Base-by-base conservation (phyloP, 768 basidiomycete species). In the Auricularia auricula-judae region DNA sequence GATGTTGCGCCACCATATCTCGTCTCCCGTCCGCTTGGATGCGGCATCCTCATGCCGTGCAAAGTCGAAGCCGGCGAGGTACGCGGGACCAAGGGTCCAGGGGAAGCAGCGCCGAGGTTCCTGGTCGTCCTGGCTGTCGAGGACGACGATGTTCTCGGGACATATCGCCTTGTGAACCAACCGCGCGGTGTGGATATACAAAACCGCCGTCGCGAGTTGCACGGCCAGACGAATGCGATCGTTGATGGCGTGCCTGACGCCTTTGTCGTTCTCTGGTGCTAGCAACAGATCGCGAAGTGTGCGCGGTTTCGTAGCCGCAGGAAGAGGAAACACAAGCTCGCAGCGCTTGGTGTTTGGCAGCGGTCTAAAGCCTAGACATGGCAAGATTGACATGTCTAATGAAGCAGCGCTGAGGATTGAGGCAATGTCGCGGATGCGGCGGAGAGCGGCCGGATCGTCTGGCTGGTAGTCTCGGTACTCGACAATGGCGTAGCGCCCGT, bases 1-100 rank as follows among this genome's bases (percentile, higher is more conserved):
- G 21, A 61, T 23, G 34, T 61, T 61, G 36, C 43, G 36, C 34
- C 43, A 21, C 61, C 61, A 61, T 3, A 36, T 7, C 5, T 36
- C 61, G 34, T 21, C 43, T 35, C 61, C 34, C 35, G n/a, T 21
- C 23, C 34, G 23, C 21, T 61, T n/a, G 16, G 61, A 33, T 4
- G 36, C n/a, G 11, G 36, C 61, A 34, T 21, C 43, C n/a, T 61
- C 61, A 11, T 36, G 43, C 21, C 61, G 61, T 10, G 34, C 61
- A 11, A 61, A 61, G 61, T 61, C 61, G 18, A 61, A 61, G n/a
- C 61, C 61, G 36, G 43, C 43, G 36, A 61, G 61, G 33, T 36
- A 36, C 18, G 61, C 61, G 23, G 61, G 36, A 18, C 61, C 61
- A 3, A 61, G 61, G 23, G 29, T 29, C 14, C 43, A 33, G 1